Conservation (phyloP, 1,284 basidiomycete genomes). For the Ganoderma sinense region DNA sequence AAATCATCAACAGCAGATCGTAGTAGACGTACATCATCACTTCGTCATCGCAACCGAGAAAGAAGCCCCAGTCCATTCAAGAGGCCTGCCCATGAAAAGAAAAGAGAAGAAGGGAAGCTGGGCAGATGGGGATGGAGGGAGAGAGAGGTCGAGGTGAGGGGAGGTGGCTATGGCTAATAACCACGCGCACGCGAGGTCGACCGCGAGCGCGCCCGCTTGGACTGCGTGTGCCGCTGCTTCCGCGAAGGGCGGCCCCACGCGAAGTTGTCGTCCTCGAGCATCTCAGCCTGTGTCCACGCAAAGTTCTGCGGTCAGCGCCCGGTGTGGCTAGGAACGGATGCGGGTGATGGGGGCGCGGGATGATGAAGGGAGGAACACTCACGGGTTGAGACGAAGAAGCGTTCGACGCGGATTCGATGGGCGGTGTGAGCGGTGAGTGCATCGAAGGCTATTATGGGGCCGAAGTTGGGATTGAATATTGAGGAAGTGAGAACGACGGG, state of each 20-base stretch:
- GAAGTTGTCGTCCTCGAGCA: constrained; percentile 37
- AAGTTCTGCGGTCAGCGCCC: constrained; percentile 12
- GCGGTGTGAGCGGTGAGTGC: constrained; percentile 2
- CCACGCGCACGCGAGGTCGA: background rate
- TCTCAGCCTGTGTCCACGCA: constrained; percentile 29
- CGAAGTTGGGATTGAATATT: background rate
- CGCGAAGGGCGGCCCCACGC: constrained; percentile 33
- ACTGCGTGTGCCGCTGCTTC: background rate
- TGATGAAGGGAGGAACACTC: constrained; percentile 5
- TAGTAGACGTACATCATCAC: background rate
- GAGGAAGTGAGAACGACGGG: background rate
- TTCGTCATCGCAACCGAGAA: background rate
- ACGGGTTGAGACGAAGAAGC: constrained; percentile 9
- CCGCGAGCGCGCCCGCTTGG: constrained; percentile 1
- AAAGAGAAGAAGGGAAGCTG: background rate
- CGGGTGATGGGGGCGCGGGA: background rate
- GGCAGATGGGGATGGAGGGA: background rate
- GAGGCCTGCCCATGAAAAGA: background rate
- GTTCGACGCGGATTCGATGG: background rate
- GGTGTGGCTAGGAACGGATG: background rate
- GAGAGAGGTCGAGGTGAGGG: background rate
- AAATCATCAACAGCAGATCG: background rate
- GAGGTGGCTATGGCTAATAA: too few species aligned
- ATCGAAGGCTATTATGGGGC: constrained; percentile 8
- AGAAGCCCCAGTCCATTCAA: background rate